phyloP scores from a whole-genome alignment of 1,284 basidiomycete species.

The Malassezia slooffiae region DNA sequence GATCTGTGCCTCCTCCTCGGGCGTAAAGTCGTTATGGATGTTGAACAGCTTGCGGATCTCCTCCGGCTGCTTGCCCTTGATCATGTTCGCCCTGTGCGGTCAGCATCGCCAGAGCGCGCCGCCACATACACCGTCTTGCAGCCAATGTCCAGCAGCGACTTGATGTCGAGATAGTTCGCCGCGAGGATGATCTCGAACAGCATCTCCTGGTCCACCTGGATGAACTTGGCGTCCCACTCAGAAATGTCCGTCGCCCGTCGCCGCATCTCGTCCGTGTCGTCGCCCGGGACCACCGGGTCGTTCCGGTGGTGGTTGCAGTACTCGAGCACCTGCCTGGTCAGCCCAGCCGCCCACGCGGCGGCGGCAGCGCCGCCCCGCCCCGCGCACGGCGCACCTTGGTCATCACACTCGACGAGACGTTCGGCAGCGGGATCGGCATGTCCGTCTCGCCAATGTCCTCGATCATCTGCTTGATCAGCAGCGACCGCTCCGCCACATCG shows the following conservation, averaged over 20 bases:
- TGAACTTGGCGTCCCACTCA: constrained; percentile 99
- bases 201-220: constrained; percentile 85
- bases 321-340: constrained; percentile 70
- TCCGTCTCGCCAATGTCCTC: constrained; percentile 53
- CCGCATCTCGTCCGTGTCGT: constrained; percentile 73
- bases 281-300: constrained; percentile 77
- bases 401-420: constrained; percentile 88
- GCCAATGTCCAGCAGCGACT: constrained; percentile 91
- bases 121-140: constrained; percentile 77
- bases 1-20: constrained; percentile 99
- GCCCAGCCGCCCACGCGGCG: background rate
- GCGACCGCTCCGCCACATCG: constrained; percentile 85
- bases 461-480: constrained; percentile 98
- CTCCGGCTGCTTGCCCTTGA: constrained; percentile 92
- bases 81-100: constrained; percentile 75
- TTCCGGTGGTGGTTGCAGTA: constrained; percentile 98
- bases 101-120: background rate
- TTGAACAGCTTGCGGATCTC: constrained; percentile 95
- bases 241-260: constrained; percentile 94
- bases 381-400: constrained; percentile 63
- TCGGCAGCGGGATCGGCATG: constrained; percentile 86
- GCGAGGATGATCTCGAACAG: constrained; percentile 98
- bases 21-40: constrained; percentile 69
- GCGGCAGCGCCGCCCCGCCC: background rate
- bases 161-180: constrained; percentile 99